Evolutionary conservation across 2,329 filamentous ascomycete genomes (phyloP), one percentile per base, ranked within the genome.

Genomic region (Metarhizium rileyi): DNA sequence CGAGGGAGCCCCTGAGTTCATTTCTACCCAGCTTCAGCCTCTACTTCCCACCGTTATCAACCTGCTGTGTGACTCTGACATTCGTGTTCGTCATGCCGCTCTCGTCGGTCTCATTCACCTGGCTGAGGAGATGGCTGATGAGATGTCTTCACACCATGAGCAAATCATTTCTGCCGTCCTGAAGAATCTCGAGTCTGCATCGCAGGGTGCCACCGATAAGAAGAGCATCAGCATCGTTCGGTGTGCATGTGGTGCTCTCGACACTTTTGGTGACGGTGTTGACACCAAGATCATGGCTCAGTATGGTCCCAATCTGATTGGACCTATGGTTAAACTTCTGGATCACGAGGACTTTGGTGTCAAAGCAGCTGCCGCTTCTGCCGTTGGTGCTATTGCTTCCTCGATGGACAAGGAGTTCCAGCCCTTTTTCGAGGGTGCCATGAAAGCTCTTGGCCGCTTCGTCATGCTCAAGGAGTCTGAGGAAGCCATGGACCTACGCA

Each of bases 1-100:
- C 48, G 93, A 97, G 74, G 93, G 93, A 59, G 91, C 93, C 27
- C 93, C 93, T 16, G 93, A 98, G 67, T 98, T 97, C 70, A 90
- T 97, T 62, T 89, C 88, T 55, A 95, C 90, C 20, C 93, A 98
- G 70, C 80, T 97, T 54, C 78, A 85, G 61, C 80, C 85, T 56
- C 86, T 97, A 57, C 81, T 97, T 66, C 93, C 93, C 45, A 77
- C 87, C 58, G 83, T 97, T 52, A 76, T 96, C 51, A 83, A 81
- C 61, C 78, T 97, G 8, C 80, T 98, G 36, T 78, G 89, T 63
- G 93, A 98, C 63, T 74, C 80, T n/a, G 87, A 94, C 57, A 77
- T 82, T 57, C 83, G 83, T 59, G 93, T 98, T 51, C 83, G 93
- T 53, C 86, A 90, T 65, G 89, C 91, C 46, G 85, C 93, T 22